phyloP scores from a whole-genome alignment of 2,329 filamentous ascomycete species.

The Basipetospora chlamydospora region DNA sequence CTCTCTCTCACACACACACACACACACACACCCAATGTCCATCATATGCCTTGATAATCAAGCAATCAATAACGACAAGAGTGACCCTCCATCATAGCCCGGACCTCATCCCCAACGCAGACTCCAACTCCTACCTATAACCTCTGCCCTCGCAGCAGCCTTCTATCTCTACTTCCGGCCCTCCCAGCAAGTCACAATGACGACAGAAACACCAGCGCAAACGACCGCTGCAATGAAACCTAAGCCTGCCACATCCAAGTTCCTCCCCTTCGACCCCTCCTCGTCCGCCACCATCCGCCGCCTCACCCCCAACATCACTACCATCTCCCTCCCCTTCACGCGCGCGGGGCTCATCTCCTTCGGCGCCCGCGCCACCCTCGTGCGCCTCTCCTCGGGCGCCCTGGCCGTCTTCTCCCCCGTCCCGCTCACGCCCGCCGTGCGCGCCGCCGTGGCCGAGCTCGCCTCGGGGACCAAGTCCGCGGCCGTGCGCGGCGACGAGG shows the following conservation, averaged over 20 bases:
- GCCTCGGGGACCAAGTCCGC: constrained; percentile 33
- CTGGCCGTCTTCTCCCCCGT: constrained; percentile 89
- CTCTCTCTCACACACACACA: no score
- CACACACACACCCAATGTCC: no score
- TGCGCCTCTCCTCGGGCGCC: constrained; percentile 61
- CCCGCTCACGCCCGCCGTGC: constrained; percentile 63
- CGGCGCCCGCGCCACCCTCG: constrained; percentile 76
- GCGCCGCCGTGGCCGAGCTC: constrained; percentile 45
- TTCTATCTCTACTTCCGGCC: no score
- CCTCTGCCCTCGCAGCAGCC: no score
- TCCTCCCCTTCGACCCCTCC: constrained; percentile 56
- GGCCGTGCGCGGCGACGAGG: no score
- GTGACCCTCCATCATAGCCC: no score
- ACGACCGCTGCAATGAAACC: background rate
- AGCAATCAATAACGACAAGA: no score
- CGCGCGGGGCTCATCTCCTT: constrained; percentile 69
- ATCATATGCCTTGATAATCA: no score
- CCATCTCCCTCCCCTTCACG: constrained; percentile 69
- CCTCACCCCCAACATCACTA: constrained; percentile 64
- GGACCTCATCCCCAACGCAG: no score
- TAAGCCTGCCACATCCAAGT: constrained; percentile 14
- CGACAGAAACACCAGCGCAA: background rate
- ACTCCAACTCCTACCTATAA: no score
- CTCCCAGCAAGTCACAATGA: background rate
- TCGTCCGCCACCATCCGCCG: constrained; percentile 84